Evolutionary conservation across 805 yeast species (phyloP), one percentile per base, ranked within the genome.

Genomic region (Candida maris): DNA sequence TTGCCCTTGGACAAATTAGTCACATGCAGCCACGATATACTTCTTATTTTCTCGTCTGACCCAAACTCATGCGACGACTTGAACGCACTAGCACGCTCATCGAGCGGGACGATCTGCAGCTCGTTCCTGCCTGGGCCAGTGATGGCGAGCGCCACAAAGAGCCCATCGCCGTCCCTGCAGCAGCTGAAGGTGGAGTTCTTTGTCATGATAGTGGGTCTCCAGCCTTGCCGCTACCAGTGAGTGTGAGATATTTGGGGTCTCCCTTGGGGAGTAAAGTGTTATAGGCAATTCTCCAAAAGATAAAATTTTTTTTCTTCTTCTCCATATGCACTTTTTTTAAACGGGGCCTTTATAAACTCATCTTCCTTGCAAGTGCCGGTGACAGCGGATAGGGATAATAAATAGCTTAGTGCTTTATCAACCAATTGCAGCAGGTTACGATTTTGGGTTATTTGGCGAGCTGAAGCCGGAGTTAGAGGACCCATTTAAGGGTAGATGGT

Each of bases 71-170:
- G 60, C 20, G 57, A 56, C 5, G 57, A 52, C 19, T 56, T 46
- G 30, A 58, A 41, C n/a, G 49, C 48, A 4, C 42, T 40, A n/a
- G 47, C 36, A 13, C 41, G 23, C 30, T 42, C 34, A 44, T 49
- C 27, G 52, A 51, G 26, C 49, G 67, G 48, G 45, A 67, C 37
- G 10, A 73, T 61, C 46, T 64, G 72, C 14, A 74, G 61, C 52
- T 73, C 76, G 34, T 62, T 68, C 25, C 74, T 73, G 13, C 62
- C 62, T 32, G 71, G 69, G 20, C 70, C 61, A 4, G 67, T 58
- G 13, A 65, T 49, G 32, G 62, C 61, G 31, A 75, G 38, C 2
- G 61, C 62, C 6, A 51, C 25, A 19, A 55, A 43, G 15, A 41
- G 39, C 19, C 51, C 52, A 6, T 29, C 33, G 13, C 39, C 40